Evolutionary conservation across 2,329 filamentous ascomycete genomes (phyloP), one percentile per base, ranked within the genome.

Genomic region (Venturia effusa): DNA sequence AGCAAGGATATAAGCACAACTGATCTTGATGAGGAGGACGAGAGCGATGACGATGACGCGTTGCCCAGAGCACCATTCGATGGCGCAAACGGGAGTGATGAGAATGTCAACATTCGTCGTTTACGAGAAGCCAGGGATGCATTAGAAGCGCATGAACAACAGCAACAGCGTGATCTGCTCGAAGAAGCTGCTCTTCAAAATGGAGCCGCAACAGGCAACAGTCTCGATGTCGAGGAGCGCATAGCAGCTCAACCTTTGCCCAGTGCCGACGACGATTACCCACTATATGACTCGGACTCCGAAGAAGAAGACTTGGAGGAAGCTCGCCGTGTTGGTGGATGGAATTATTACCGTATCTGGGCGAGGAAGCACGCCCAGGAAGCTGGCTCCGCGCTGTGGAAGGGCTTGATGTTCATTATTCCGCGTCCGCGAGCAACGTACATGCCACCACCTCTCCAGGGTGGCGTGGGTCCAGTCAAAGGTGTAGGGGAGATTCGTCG

Each of bases 261-360:
- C 2, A 76, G 79, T 11, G 66, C 68, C 6, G 74, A 78, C 39
- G 87, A 91, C 30, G 89, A 92, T 68, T 95, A 89, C 69, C 88
- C 89, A 1, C 79, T 97, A 17, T 99, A 99, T 75, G 94, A 99
- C 71, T 96, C 92, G 0, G 88, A 92, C 59, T 88, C 92, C 61
- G 90, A 95, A 66, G 83, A 86, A 41, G 88, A 92, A 64, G 84
- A 85, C 62, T 78, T 95, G 4, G 90, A 93, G 73, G 88, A 91
- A 71, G 91, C 92, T 0, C 85, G 87, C 65, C 81, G 87, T 43
- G 79, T 89, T 43, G 91, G 92, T 30, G 90, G 90, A 27, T 87
- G 86, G 81, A 82, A 85, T 24, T 96, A 95, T 74, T 86, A 85
- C 67, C 80, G 80, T 34, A 82, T 85, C 39, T 72, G 79, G 65